Percentiles rank a stretch among this genome's conserved stretches.
Conservation (phyloP, 495 filamentous ascomycete species). For the Achaetomiella virescens region DNA sequence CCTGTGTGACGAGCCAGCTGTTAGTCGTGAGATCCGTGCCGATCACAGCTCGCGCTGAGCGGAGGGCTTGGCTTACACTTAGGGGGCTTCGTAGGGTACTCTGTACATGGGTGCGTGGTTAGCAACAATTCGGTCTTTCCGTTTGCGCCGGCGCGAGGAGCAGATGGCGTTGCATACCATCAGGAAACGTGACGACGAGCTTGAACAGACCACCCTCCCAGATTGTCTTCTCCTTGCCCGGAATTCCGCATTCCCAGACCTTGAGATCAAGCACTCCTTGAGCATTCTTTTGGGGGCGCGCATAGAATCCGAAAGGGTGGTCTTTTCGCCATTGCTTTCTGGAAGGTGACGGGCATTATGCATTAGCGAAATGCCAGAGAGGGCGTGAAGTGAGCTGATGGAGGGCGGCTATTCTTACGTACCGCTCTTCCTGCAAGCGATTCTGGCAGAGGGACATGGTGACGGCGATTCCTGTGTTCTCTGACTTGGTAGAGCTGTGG, state of each 20-base stretch:
- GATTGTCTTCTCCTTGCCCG: constrained; percentile 89
- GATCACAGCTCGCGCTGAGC: constrained; percentile 5
- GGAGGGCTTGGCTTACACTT: constrained; percentile 64
- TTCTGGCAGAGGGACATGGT: constrained; percentile 83
- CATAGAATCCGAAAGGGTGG: constrained; percentile 96
- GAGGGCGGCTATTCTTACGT: constrained; percentile 16
- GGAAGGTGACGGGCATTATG: constrained; percentile 2
- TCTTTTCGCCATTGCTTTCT: constrained; percentile 97
- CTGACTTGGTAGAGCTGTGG: background rate
- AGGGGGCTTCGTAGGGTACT: constrained; percentile 97
- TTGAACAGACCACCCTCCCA: constrained; percentile 98
- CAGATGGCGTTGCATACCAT: constrained; percentile 57
- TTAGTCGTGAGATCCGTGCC: constrained; percentile 19
- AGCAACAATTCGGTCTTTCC: background rate
- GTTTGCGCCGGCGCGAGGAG: background rate
- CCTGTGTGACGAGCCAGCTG: constrained; percentile 46
- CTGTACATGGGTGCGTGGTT: constrained; percentile 42
- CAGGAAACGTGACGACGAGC: constrained; percentile 84
- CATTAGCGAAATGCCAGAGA: too few species aligned
- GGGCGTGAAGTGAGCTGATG: background rate
- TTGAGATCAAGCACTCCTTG: constrained; percentile 86
- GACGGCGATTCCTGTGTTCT: background rate
- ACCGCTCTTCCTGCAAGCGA: constrained; percentile 88
- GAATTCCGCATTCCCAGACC: constrained; percentile 92
- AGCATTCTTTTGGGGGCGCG: constrained; percentile 71